Base-by-base conservation (phyloP, 2,329 filamentous ascomycete species). In the Fusarium equiseti region DNA sequence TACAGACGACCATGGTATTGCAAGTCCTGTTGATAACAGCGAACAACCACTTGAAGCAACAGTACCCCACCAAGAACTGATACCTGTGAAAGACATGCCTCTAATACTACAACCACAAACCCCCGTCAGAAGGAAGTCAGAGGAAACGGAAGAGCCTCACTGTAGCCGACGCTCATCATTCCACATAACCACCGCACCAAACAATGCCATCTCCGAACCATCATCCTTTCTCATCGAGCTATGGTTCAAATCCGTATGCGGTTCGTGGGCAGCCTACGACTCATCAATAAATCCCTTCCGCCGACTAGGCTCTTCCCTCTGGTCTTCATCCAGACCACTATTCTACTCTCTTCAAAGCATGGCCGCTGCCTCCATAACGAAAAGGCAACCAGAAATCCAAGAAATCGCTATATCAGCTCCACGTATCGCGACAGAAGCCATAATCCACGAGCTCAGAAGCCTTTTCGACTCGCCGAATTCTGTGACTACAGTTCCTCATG, bases 281-380 rank as follows among this genome's bases (percentile, higher is more conserved):
- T 73, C 71, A 1, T 71, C 71, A 0, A 46, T 38, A 11, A 73
- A 73, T 29, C 71, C 70, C 0, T 73, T 73, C 11, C 70, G 70
- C 12, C 54, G 42, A 2, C 40, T 73, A 0, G 68, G 67, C 0
- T 73, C 71, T 0, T 73, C 67, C 0, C 32, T 73, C 3, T 73
- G 71, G 70, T 38, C 55, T 0, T 69, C 68, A 1, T 73, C 71
- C 0, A 18, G 59, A 0, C 67, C 59, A 18, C 40, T 73, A 0
- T 73, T 73, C 24, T 73, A 73, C 13, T 73, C 71, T 4, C 61
- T 73, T 2, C 71, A 73, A 15, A 73, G 67, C 27, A 73, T 73
- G 71, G 70, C 71, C 2, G 62, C 70, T 35, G 66, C 71, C 16
- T 73, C 71, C 0, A 38, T 73, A 8, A 55, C 51, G 3, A 40